phyloP scores from a whole-genome alignment of 345 rosid species.

The Cardamine resedifolia region DNA sequence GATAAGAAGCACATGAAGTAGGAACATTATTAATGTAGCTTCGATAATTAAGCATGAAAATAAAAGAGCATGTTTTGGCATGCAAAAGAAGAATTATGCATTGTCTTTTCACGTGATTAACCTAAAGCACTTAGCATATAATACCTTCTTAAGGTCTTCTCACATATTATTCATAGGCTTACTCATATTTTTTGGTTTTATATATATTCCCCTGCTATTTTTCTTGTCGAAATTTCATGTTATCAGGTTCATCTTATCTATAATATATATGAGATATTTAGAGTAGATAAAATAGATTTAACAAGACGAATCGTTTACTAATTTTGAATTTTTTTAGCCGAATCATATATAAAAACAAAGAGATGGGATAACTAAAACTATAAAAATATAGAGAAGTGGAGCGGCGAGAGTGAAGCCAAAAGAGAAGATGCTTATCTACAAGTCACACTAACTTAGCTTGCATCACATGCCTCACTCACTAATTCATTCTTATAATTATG shows the following conservation, averaged over 20 bases:
- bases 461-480: constrained; percentile 39
- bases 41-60: constrained; percentile 30
- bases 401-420: constrained; percentile 41
- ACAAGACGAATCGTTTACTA: not conserved
- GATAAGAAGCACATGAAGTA: constrained; percentile 31
- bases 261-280: not conserved
- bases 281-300: not conserved
- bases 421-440: constrained; percentile 41
- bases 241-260: constrained; percentile 10
- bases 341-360: constrained; percentile 21
- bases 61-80: constrained; percentile 29
- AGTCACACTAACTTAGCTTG: constrained; percentile 40
- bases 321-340: not conserved
- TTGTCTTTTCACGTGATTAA: constrained; percentile 38
- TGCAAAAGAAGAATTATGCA: constrained; percentile 30
- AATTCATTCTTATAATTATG: constrained; percentile 16
- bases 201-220: not conserved
- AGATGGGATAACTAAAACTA: not conserved
- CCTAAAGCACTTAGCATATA: constrained; percentile 32
- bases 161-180: constrained; percentile 16
- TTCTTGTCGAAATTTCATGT: constrained; percentile 7
- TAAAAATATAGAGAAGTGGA: constrained; percentile 16
- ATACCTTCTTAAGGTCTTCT: not conserved
- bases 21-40: constrained; percentile 34
- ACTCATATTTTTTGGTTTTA: constrained; percentile 13